Percentiles rank a stretch among this genome's conserved stretches.
These are phyloP conservation scores for Tylopilus intermedius DNA, from an alignment of 768 basidiomycete genomes.

Conservation along the genomic window DNA sequence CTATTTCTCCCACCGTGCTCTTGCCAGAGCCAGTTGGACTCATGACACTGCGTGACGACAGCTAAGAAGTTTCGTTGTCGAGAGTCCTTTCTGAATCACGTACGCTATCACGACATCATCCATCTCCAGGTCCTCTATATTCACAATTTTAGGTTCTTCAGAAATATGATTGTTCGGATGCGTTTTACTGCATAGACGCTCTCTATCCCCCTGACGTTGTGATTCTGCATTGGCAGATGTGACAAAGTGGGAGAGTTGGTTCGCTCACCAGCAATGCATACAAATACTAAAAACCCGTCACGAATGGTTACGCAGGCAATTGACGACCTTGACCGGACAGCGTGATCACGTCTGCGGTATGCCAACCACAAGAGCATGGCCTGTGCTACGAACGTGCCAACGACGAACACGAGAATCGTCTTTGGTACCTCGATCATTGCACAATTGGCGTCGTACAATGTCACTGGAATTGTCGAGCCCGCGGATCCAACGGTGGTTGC, in stretches of 20 bases:
- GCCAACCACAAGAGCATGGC: constrained; percentile 16
- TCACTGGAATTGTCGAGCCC: not conserved
- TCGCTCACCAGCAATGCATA: constrained; percentile 14
- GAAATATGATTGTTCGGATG: no score
- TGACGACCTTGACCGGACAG: not conserved
- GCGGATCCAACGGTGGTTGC: not conserved
- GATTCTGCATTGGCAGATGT: not conserved
- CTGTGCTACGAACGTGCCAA: constrained; percentile 12
- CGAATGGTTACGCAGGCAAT: constrained; percentile 22
- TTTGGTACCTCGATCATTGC: constrained; percentile 1
- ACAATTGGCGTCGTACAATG: constrained; percentile 15
- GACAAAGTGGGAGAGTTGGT: not conserved
- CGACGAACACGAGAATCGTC: constrained; percentile 4
- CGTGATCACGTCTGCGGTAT: constrained; percentile 10
- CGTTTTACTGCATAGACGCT: no score
- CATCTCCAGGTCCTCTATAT: no score
- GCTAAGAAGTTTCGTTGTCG: no score
- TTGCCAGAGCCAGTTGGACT: no score
- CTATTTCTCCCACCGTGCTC: no score
- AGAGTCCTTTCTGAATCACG: no score
- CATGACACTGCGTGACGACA: no score
- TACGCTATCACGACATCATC: no score
- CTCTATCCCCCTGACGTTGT: no score
- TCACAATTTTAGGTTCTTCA: no score
- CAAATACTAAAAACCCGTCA: constrained; percentile 18